Conservation (phyloP, 1,139 yeast genomes). For the Hanseniaspora gamundiae region DNA sequence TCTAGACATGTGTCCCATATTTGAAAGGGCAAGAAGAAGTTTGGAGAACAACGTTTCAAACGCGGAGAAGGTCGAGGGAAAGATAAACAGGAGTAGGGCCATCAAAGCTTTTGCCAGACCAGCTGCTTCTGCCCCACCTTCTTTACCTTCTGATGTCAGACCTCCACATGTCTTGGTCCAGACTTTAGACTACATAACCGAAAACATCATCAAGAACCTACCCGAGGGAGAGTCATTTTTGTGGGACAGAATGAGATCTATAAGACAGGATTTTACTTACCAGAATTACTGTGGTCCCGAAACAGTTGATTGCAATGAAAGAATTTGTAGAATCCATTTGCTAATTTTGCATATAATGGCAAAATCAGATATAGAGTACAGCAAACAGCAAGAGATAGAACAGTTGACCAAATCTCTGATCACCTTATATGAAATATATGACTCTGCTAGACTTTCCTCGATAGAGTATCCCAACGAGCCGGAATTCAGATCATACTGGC, state of each 20-base stretch:
- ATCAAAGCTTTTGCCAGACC: conserved; percentile 93
- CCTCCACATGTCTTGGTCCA: conserved; percentile 66
- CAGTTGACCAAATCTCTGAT: conserved; percentile 88
- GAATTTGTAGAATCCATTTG: conserved; percentile 82
- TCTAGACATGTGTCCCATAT: conserved; percentile 87
- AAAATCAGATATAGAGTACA: conserved; percentile 59
- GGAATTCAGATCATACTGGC: conserved; percentile 82
- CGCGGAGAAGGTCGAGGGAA: conserved; percentile 53
- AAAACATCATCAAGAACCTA: conserved; percentile 46
- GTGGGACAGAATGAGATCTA: conserved; percentile 99
- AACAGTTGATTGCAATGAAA: conserved; percentile 85
- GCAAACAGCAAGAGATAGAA: conserved; percentile 91
- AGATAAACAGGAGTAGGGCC: conserved; percentile 56
- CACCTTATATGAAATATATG: conserved; percentile 78
- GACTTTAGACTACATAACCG: conserved; percentile 61
- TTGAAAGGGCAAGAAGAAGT: conserved; percentile 81
- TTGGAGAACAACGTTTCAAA: conserved; percentile 78
- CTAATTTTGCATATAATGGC: conserved; percentile 81
- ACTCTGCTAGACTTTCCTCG: conserved; percentile 36
- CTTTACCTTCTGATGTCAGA: conserved; percentile 92
- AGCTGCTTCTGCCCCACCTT: conserved; percentile 98
- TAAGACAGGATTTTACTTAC: conserved; percentile 92
- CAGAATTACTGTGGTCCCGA: conserved; percentile 92
- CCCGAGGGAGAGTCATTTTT: conserved; percentile 85
- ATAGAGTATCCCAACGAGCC: conserved; percentile 62